Conservation (phyloP, 2,329 filamentous ascomycete species). For the Apiospora kogelbergensis region DNA sequence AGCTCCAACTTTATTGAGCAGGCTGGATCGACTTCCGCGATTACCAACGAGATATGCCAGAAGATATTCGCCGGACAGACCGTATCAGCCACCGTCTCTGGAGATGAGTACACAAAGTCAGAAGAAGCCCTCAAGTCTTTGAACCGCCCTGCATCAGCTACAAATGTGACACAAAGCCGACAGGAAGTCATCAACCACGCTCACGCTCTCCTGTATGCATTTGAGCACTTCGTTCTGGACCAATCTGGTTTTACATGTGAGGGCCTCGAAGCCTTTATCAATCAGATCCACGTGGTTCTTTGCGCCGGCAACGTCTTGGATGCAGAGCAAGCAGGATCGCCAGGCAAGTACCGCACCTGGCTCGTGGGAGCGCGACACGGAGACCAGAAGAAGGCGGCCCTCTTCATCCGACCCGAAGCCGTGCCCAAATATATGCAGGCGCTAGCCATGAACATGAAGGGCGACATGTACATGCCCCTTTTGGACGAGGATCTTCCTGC, state of each 20-base stretch:
- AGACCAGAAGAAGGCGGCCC: conserved; percentile 10
- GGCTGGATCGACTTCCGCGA: conserved; percentile 15
- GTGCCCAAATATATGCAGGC: conserved; percentile 25
- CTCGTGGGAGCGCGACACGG: conserved; percentile 19
- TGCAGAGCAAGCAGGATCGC: conserved; percentile 36
- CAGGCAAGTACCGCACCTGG: conserved; percentile 26
- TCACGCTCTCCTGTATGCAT: conserved; percentile 17
- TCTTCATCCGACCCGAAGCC: conserved; percentile 21
- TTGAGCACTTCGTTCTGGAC: conserved; percentile 15
- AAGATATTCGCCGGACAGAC: conserved; percentile 14
- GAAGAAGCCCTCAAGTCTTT: conserved; percentile 12
- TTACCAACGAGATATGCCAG: conserved; percentile 17
- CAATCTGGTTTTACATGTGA: conserved; percentile 9
- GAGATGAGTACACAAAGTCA: conserved; percentile 15
- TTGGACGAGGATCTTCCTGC: background rate
- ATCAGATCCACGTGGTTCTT: conserved; percentile 16
- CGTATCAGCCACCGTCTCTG: conserved; percentile 9
- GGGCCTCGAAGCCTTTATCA: conserved; percentile 13
- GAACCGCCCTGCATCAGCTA: background rate
- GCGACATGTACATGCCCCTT: conserved; percentile 20
- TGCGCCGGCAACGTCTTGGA: conserved; percentile 19
- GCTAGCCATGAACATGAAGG: conserved; percentile 20
- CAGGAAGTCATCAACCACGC: conserved; percentile 22
- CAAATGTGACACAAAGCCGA: conserved; percentile 13
- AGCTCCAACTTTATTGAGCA: conserved; percentile 22